Percentiles rank a stretch among this genome's conserved stretches.
phyloP scores from a whole-genome alignment of 2,329 filamentous ascomycete species.

The Huntiella abstrusa region DNA sequence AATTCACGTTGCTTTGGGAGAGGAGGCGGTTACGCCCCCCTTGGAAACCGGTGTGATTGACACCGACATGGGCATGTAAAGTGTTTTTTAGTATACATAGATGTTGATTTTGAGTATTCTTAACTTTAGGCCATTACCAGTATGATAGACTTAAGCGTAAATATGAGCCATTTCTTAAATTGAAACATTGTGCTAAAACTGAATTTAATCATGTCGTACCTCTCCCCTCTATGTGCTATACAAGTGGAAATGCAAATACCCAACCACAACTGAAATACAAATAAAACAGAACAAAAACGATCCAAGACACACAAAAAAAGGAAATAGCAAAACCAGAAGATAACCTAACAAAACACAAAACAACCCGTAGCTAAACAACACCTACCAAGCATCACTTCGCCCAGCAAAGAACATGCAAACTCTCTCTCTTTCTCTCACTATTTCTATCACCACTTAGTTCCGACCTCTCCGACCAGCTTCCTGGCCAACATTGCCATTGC shows the following conservation, averaged over 20 bases:
- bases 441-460: background rate
- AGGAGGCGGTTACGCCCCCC: constrained; percentile 8
- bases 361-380: background rate
- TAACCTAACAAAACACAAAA: background rate
- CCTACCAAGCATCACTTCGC: background rate
- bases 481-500: constrained; percentile 11
- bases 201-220: background rate
- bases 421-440: background rate
- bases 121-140: too few species aligned
- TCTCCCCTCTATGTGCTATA: background rate
- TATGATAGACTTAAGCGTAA: too few species aligned
- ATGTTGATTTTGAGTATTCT: too few species aligned
- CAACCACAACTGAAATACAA: too few species aligned
- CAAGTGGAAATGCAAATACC: too few species aligned
- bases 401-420: constrained; percentile 2
- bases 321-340: background rate
- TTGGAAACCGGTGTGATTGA: background rate
- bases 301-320: background rate
- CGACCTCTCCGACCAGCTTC: constrained; percentile 19
- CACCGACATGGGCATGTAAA: too few species aligned
- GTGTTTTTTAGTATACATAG: too few species aligned
- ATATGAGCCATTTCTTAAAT: too few species aligned
- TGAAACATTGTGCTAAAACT: too few species aligned
- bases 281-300: too few species aligned
- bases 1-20: constrained; percentile 7